phyloP scores from a whole-genome alignment of 2,329 filamentous ascomycete genomes.

The Botryotinia calthae region DNA sequence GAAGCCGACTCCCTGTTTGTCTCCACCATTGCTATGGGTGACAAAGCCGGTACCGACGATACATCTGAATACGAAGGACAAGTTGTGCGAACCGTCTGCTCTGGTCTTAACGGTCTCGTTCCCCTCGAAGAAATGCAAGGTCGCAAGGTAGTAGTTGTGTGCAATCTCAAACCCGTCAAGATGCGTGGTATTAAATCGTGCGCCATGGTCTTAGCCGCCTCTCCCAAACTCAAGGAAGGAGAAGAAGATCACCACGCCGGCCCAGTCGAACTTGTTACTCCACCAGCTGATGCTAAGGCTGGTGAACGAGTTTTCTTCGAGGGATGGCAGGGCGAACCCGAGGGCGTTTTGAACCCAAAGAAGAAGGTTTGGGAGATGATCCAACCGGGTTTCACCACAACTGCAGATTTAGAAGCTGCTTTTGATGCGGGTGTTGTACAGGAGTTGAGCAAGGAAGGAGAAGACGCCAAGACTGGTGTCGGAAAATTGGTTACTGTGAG shows the following conservation, averaged over 20 bases:
- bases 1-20: conserved; percentile 96
- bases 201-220: conserved; percentile 95
- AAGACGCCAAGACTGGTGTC: conserved; percentile 44
- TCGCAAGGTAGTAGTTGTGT: conserved; percentile 91
- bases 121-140: conserved; percentile 96
- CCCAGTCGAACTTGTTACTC: conserved; percentile 86
- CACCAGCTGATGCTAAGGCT: conserved; percentile 73
- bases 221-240: conserved; percentile 76
- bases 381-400: conserved; percentile 95
- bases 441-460: conserved; percentile 68
- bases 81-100: conserved; percentile 92
- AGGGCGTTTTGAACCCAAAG: conserved; percentile 94
- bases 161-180: conserved; percentile 98
- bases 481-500: conserved; percentile 71
- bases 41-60: conserved; percentile 80
- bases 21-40: conserved; percentile 91
- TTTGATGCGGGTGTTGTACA: conserved; percentile 80
- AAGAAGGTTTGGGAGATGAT: conserved; percentile 99
- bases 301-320: conserved; percentile 92
- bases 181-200: conserved; percentile 85
- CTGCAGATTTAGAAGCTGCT: conserved; percentile 72
- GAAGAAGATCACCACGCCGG: conserved; percentile 83
- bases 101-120: conserved; percentile 87
- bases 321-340: conserved; percentile 89
- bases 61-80: conserved; percentile 90